Percentiles rank a stretch among this genome's conserved stretches.
Evolutionary conservation across 805 yeast genomes (phyloP).

Genomic region (Ogataea saltuana): DNA sequence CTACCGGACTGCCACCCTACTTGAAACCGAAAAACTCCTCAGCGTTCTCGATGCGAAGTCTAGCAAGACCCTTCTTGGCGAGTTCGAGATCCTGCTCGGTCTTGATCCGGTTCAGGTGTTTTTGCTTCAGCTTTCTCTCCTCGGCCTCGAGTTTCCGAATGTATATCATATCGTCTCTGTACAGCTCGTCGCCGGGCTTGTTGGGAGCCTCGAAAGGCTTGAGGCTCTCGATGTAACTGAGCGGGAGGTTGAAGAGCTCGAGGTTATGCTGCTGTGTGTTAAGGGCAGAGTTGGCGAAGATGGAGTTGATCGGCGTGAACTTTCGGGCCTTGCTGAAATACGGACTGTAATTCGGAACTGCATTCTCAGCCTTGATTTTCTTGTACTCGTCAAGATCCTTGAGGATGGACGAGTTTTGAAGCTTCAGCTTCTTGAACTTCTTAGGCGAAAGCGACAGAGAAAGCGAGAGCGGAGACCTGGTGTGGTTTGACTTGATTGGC

Average conservation of each 20-base stretch:
- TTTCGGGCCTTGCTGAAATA: constrained; percentile 30
- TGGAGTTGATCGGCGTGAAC: constrained; percentile 31
- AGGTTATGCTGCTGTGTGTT: constrained; percentile 37
- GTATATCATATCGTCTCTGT: constrained; percentile 35
- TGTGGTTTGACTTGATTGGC: constrained; percentile 33
- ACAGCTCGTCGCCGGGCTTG: constrained; percentile 35
- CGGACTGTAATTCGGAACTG: constrained; percentile 29
- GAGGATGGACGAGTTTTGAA: constrained; percentile 28
- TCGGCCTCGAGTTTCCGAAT: constrained; percentile 35
- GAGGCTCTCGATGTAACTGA: constrained; percentile 27
- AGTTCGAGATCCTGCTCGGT: constrained; percentile 21
- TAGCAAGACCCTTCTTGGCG: constrained; percentile 29
- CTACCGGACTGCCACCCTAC: too few relatives aligned
- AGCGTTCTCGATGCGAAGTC: constrained; percentile 29
- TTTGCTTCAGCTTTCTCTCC: constrained; percentile 23
- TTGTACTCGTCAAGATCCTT: constrained; percentile 32
- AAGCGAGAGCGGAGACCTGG: constrained; percentile 25
- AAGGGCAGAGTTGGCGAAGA: constrained; percentile 34
- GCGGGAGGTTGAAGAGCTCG: constrained; percentile 36
- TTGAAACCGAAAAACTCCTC: constrained; percentile 37
- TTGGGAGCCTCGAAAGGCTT: constrained; percentile 23
- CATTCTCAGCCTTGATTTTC: constrained; percentile 21
- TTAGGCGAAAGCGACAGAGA: constrained; percentile 22
- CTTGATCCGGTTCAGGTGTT: constrained; percentile 18
- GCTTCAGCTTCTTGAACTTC: constrained; percentile 19